A percentile compares a stretch with the other conserved stretches of the same genome.
Conservation (phyloP, 345 rosid species). For the Euphorbia tirucalli region DNA sequence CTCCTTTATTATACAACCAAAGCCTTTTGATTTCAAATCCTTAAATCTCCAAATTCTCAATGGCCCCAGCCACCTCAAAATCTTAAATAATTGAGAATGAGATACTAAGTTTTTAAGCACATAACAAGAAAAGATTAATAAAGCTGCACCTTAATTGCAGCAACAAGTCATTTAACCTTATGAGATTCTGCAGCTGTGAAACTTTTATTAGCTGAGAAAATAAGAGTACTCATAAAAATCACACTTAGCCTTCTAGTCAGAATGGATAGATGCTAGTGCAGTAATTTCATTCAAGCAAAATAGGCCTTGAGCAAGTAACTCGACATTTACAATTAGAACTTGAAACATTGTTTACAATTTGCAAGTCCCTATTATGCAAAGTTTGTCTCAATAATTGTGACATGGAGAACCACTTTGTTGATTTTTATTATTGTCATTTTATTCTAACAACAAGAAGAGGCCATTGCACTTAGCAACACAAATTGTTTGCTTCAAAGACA, state of each 20-base stretch:
- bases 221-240: not conserved
- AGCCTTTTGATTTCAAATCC: not conserved
- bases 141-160: too few relatives aligned
- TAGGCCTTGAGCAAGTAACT: not conserved
- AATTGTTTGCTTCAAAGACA: too few relatives aligned
- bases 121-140: too few relatives aligned
- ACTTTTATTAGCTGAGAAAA: not conserved
- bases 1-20: not conserved
- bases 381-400: too few relatives aligned
- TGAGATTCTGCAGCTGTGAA: not conserved
- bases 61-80: not conserved
- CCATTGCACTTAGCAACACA: too few relatives aligned
- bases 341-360: not conserved
- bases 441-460: too few relatives aligned
- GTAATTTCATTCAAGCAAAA: not conserved
- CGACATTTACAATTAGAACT: too few relatives aligned
- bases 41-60: not conserved
- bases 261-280: not conserved
- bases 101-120: not conserved
- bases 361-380: not conserved
- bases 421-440: too few relatives aligned
- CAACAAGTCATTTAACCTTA: not conserved
- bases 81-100: not conserved
- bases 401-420: too few relatives aligned
- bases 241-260: not conserved